These are phyloP conservation scores for Rhizopus delemar DNA, from an alignment of 371 early-diverging fungal species.

Conservation along the genomic window DNA sequence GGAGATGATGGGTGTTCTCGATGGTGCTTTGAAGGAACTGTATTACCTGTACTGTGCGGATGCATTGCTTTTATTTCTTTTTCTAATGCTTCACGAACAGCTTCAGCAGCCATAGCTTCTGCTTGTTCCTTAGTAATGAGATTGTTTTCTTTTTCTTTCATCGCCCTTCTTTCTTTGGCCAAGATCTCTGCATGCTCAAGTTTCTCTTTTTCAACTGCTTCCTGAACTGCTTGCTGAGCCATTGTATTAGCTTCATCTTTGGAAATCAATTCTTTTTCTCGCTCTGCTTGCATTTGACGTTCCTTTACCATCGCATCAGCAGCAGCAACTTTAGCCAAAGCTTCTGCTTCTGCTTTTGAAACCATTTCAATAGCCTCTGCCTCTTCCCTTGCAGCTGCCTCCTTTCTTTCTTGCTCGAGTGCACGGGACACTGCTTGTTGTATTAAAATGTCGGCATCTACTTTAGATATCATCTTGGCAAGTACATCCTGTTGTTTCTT, in stretches of 20 bases:
- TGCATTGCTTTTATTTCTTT: neutral
- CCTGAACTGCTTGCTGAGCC: constrained; percentile 17
- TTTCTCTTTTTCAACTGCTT: constrained; percentile 24
- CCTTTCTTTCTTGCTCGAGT: constrained; percentile 23
- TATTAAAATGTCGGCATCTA: constrained; percentile 13
- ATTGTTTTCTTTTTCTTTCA: constrained; percentile 25
- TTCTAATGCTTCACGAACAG: constrained; percentile 20
- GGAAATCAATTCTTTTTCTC: constrained; percentile 24
- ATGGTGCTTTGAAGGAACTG: neutral
- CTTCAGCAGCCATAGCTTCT: constrained; percentile 14
- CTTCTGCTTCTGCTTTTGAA: constrained; percentile 28
- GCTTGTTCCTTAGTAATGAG: constrained; percentile 25
- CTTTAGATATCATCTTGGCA: constrained; percentile 26
- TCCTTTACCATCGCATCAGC: constrained; percentile 34
- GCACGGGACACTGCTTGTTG: constrained; percentile 21
- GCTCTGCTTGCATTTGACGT: constrained; percentile 30
- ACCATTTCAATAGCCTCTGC: constrained; percentile 23
- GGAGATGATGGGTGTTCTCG: neutral
- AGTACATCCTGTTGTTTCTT: constrained; percentile 17
- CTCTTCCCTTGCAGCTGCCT: constrained; percentile 19
- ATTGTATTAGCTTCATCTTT: constrained; percentile 25
- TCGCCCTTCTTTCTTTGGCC: constrained; percentile 23
- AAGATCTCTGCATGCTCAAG: constrained; percentile 8
- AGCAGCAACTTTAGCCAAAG: constrained; percentile 26
- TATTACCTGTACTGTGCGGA: neutral